Base-by-base conservation (phyloP, 345 rosid species). In the Carallia brachiata region DNA sequence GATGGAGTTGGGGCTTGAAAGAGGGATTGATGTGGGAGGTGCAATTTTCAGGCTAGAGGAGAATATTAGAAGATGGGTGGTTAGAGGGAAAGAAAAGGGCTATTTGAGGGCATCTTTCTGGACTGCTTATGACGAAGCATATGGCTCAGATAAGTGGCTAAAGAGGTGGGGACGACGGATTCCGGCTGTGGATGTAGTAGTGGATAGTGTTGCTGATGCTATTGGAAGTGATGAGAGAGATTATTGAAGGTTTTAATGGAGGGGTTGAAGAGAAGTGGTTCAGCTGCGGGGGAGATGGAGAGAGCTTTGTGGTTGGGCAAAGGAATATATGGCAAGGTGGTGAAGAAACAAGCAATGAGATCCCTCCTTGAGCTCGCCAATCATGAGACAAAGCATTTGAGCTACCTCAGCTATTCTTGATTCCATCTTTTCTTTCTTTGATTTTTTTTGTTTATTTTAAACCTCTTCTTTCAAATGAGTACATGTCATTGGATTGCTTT, bases 101-200 rank as follows among this genome's bases (percentile, higher is more conserved):
- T 83, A 79, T 61, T 13, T 91, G 80, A 88, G 96, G 79, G 91
- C 98, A 23, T 94, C 98, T 5, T 84, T 83, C 53, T 94, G 95
- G 98, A 75, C 61, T 48, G 84, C 81, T 6, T 94, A 91, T 58
- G 65, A 67, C 15, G 88, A 83, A 71, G 69, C 74, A 15, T 91
- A 94, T 40, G 69, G 81, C 23, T 83, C 84, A 1, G 91, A 91
- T 65, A 85, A 87, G 71, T 57, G 56, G 31, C 59, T 84, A 80
- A 91, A 63, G 86, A 80, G 80, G 70, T 87, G 91, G 97, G 90
- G 92, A 57, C 83, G 91, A 72, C 80, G 85, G 75, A 75, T 91
- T 75, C 96, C 95, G 2, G 53, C 78, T 1, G 31, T 67, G 61
- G 91, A 88, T 63, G 76, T 55, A 7, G 85, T 82, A 27, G 84